Evolutionary conservation across 1,284 basidiomycete species (phyloP).

Genomic region (Thecaphora thlaspeos): DNA sequence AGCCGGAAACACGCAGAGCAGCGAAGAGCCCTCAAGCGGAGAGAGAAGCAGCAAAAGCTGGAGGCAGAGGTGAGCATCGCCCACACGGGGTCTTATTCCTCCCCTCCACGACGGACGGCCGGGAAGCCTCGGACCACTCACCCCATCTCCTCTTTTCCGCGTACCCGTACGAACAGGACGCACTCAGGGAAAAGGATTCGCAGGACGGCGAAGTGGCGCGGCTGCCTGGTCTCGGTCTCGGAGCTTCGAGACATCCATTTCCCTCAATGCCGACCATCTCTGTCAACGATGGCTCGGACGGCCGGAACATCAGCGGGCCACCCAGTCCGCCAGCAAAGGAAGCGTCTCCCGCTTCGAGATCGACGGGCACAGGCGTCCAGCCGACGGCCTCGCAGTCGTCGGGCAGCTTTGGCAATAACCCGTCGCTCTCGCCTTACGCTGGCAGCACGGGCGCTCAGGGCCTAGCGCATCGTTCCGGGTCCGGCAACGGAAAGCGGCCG

Average conservation of each 20-base stretch:
- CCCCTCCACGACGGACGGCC: too few relatives aligned
- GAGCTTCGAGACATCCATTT: background rate
- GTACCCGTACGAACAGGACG: too few relatives aligned
- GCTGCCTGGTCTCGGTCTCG: background rate
- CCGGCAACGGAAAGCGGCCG: slow-evolving; percentile 21
- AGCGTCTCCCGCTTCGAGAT: background rate
- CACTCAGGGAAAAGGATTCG: background rate
- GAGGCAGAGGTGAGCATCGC: background rate
- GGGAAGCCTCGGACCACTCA: too few relatives aligned
- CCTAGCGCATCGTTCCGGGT: slow-evolving; percentile 9
- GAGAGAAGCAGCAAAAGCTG: slow-evolving; percentile 18
- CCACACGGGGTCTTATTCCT: too few relatives aligned
- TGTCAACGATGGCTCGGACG: background rate
- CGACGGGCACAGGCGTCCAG: background rate
- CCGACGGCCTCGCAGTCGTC: slow-evolving; percentile 1
- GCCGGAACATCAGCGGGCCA: background rate
- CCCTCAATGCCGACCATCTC: background rate
- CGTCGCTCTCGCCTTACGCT: slow-evolving; percentile 22
- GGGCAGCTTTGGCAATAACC: slow-evolving; percentile 7
- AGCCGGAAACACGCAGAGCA: slow-evolving; percentile 83
- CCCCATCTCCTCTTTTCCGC: too few relatives aligned
- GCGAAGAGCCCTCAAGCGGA: slow-evolving; percentile 54
- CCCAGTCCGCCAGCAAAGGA: background rate
- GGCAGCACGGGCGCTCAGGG: background rate
- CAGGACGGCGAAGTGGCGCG: background rate